Evolutionary conservation across 805 yeast genomes (phyloP), one percentile per base, ranked within the genome.

Genomic region (Barnettozyma populi): DNA sequence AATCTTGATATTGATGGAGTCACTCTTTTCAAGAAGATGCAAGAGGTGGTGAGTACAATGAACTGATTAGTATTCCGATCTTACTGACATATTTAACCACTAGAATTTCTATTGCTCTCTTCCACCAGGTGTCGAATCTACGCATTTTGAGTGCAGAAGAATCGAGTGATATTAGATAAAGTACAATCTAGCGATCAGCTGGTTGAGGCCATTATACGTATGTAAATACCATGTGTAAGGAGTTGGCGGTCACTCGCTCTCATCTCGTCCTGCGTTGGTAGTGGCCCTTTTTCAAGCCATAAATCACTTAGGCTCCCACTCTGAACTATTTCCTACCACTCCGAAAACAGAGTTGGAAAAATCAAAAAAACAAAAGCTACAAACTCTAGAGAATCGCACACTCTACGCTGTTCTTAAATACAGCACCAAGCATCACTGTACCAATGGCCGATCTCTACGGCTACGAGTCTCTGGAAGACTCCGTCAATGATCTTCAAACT

Each of bases 101-200:
- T 27, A 60, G 57, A 76, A 73, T 37, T 75, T 72, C 57, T 75
- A 74, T 53, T 75, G 80, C 53, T 72, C 78, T 1, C 65, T 75
- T 36, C 77, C 79, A 5, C 70, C 72, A 38, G 74, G 74, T 35
- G 64, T 75, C 23, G 68, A 67, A 47, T 76, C 77, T 32, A 75
- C 79, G 1, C 74, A 75, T 52, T 75, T 75, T 54, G 80, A 75
- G 54, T 75, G 80, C 62, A 63, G 79, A 51, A 72, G 71, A 52
- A 73, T 60, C 31, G 45, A 45, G 14, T 55, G 21, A 39, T 4
- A 25, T 4, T 16, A 25, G 23, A 8, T 38, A 18, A 14, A 11
- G 9, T 4, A 29, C 13, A 3, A 29, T 3, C n/a, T 29, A 14
- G 13, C 16, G 13, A 14, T 14, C 16, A 29, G 5, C 13, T 29